Conservation (phyloP, 208 protist genomes). For the Trypanosomatidae sp. region DNA sequence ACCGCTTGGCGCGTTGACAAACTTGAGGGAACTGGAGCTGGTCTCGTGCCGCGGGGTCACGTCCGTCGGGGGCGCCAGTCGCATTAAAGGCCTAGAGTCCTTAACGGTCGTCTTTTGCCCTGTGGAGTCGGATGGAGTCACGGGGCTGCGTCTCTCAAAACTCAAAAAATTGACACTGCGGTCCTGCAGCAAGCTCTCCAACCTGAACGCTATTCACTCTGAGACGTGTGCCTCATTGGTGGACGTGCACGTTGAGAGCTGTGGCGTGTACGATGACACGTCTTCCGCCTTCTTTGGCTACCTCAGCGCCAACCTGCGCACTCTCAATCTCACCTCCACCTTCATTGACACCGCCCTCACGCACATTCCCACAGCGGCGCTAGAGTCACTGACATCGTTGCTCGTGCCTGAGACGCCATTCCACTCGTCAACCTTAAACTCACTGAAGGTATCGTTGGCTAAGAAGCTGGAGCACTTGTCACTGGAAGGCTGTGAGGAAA, state of each 20-base stretch:
- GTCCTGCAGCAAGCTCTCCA: slow-evolving; percentile 66
- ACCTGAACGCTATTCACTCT: slow-evolving; percentile 61
- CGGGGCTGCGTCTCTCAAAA: slow-evolving; percentile 52
- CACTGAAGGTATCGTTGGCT: slow-evolving; percentile 44
- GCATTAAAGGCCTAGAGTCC: slow-evolving; percentile 46
- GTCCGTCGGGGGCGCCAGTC: slow-evolving; percentile 49
- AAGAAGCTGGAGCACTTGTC: slow-evolving; percentile 67
- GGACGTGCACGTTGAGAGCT: slow-evolving; percentile 73
- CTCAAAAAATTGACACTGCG: slow-evolving; percentile 61
- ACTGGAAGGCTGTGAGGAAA: slow-evolving; percentile 52
- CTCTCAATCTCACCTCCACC: slow-evolving; percentile 58
- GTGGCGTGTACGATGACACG: slow-evolving; percentile 74
- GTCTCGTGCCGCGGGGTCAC: slow-evolving; percentile 72
- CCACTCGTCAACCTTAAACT: slow-evolving; percentile 55
- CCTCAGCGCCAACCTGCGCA: slow-evolving; percentile 45
- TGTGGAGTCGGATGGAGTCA: slow-evolving; percentile 60
- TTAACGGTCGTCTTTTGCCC: slow-evolving; percentile 75
- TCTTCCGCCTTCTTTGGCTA: slow-evolving; percentile 57
- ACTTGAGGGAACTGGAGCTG: slow-evolving; percentile 69
- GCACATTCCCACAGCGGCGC: slow-evolving; percentile 34
- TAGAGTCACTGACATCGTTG: slow-evolving; percentile 40
- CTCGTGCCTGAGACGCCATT: slow-evolving; percentile 56
- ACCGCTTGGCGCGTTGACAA: slow-evolving; percentile 42
- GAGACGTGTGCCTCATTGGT: slow-evolving; percentile 59
- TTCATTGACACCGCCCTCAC: slow-evolving; percentile 57